A percentile compares a stretch with the other conserved stretches of the same genome.
phyloP scores from a whole-genome alignment of 805 yeast genomes.

The Nakazawaea sp. region DNA sequence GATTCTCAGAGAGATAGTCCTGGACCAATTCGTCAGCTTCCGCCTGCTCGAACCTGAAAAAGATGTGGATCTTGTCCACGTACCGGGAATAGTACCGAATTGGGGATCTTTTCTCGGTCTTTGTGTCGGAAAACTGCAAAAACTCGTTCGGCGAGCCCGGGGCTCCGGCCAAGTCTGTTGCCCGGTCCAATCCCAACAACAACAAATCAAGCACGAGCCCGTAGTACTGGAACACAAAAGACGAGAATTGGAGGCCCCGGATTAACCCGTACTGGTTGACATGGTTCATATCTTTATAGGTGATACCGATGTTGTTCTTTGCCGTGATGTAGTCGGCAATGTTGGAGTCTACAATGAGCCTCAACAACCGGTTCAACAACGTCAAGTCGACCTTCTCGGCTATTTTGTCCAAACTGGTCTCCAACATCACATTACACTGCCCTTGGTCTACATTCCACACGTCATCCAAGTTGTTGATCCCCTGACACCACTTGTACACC shows the following conservation, averaged over 20 bases:
- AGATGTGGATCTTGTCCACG: constrained; percentile 72
- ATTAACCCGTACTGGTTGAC: constrained; percentile 83
- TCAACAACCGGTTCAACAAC: constrained; percentile 68
- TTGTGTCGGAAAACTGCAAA: constrained; percentile 55
- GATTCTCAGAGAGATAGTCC: constrained; percentile 74
- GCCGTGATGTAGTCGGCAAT: constrained; percentile 94
- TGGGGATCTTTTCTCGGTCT: constrained; percentile 63
- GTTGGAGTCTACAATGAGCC: constrained; percentile 80
- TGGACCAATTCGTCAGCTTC: constrained; percentile 73
- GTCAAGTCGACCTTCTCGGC: constrained; percentile 88
- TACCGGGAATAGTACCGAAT: constrained; percentile 77
- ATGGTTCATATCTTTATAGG: constrained; percentile 94
- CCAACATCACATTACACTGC: constrained; percentile 77
- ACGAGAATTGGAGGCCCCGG: constrained; percentile 84
- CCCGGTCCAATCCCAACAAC: constrained; percentile 80
- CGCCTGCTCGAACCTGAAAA: constrained; percentile 66
- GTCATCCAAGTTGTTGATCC: constrained; percentile 67
- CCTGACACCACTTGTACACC: constrained; percentile 92
- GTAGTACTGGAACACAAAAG: constrained; percentile 86
- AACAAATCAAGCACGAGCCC: constrained; percentile 80
- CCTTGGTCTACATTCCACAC: constrained; percentile 80
- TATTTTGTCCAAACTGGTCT: constrained; percentile 61
- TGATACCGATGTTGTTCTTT: constrained; percentile 73
- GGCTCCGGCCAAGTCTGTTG: constrained; percentile 80
- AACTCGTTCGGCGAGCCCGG: constrained; percentile 69